Conservation (phyloP, 306 rosid genomes). For the Cyamopsis tetragonoloba region DNA sequence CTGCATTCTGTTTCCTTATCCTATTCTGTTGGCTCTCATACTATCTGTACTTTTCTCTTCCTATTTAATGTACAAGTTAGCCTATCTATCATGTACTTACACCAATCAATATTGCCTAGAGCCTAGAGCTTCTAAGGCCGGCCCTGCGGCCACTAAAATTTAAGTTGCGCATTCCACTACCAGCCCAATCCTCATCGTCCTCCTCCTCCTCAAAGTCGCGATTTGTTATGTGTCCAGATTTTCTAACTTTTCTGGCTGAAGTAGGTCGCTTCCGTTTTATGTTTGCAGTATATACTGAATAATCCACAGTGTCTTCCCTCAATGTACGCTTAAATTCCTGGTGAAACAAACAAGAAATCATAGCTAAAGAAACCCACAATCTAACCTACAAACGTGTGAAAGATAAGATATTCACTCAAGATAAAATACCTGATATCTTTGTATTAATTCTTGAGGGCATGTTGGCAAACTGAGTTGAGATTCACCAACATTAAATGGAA, state of each 20-base stretch:
- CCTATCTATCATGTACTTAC: conserved; percentile 71
- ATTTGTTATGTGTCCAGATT: conserved; percentile 38
- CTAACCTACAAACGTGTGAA: not conserved
- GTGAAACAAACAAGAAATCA: conserved; percentile 25
- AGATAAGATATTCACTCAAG: not conserved
- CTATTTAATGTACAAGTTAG: conserved; percentile 93
- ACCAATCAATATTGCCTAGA: conserved; percentile 59
- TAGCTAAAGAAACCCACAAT: conserved; percentile 9
- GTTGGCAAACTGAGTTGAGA: conserved; percentile 66
- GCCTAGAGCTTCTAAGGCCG: conserved; percentile 61
- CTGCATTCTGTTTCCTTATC: conserved; percentile 48
- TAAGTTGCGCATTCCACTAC: conserved; percentile 50
- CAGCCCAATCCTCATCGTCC: conserved; percentile 52
- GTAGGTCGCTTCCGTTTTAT: conserved; percentile 81
- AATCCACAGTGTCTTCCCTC: conserved; percentile 81
- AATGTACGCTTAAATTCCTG: conserved; percentile 91
- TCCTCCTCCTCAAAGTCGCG: conserved; percentile 54
- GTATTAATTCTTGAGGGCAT: conserved; percentile 63
- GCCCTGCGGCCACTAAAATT: conserved; percentile 62
- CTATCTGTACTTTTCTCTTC: conserved; percentile 33
- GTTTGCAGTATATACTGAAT: conserved; percentile 74
- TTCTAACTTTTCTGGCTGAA: conserved; percentile 60
- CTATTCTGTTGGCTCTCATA: conserved; percentile 35
- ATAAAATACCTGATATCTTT: conserved; percentile 71
- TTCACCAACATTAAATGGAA: conserved; percentile 60